These are phyloP conservation scores for Rubia peregrina DNA, from an alignment of 305 asterid genomes.

Conservation along the genomic window DNA sequence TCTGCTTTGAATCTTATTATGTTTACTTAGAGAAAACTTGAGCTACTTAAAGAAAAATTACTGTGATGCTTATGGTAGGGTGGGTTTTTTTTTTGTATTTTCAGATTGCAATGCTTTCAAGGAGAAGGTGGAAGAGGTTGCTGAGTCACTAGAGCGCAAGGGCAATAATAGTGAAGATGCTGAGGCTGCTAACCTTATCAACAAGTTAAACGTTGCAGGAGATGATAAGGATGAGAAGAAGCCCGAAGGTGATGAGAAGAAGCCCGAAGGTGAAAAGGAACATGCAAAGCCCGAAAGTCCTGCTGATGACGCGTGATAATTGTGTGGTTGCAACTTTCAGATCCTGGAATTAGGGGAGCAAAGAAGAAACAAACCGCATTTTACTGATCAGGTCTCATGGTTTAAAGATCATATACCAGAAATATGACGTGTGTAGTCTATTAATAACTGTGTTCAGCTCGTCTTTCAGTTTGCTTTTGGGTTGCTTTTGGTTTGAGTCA, in stretches of 20 bases:
- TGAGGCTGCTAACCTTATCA: slow-evolving; percentile 49
- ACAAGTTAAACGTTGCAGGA: slow-evolving; percentile 46
- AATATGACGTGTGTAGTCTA: neutral
- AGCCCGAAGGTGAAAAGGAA: slow-evolving; percentile 35
- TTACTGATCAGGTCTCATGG: neutral
- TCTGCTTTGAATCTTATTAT: neutral
- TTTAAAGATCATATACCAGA: neutral
- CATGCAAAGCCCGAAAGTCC: slow-evolving; percentile 34
- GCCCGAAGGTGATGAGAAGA: slow-evolving; percentile 35
- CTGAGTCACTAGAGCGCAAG: slow-evolving; percentile 40
- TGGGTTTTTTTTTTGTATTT: neutral
- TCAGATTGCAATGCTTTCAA: slow-evolving; percentile 73
- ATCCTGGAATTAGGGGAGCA: neutral
- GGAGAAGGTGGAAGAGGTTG: slow-evolving; percentile 52
- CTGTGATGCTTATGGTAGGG: neutral
- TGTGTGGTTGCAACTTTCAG: neutral
- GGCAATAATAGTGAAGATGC: slow-evolving; percentile 46
- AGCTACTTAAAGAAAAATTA: neutral
- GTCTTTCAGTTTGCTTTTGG: slow-evolving; percentile 5
- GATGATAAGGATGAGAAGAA: slow-evolving; percentile 39
- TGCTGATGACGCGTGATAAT: slow-evolving; percentile 28
- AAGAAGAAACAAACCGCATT: slow-evolving; percentile 8
- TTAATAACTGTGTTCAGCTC: neutral
- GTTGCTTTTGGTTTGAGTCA: slow-evolving; percentile 5
- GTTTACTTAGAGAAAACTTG: neutral